These are phyloP conservation scores for Talaromyces sp. DNA, from an alignment of 2,329 filamentous ascomycete genomes.

Conservation along the genomic window DNA sequence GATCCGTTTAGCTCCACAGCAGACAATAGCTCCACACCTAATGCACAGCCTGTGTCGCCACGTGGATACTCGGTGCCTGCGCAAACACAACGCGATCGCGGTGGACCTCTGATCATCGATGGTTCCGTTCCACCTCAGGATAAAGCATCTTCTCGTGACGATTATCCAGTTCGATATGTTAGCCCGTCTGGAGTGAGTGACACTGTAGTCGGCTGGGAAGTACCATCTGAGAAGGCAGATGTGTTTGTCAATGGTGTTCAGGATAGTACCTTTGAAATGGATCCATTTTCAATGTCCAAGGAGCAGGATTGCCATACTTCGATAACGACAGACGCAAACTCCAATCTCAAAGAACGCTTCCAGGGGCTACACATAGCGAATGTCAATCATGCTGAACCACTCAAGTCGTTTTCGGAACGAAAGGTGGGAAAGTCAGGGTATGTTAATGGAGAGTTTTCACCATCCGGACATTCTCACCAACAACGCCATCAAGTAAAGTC, in stretches of 20 bases:
- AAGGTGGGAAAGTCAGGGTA: constrained; percentile 25
- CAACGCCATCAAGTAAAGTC: constrained; percentile 15
- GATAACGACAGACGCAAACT: constrained; percentile 1
- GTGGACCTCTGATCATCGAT: constrained; percentile 47
- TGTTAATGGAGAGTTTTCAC: constrained; percentile 9
- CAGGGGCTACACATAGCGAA: constrained; percentile 39
- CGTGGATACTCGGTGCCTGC: constrained; percentile 25
- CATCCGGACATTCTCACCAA: constrained; percentile 12
- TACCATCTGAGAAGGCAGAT: constrained; percentile 12
- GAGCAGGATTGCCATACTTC: constrained; percentile 26
- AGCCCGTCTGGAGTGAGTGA: constrained; percentile 10
- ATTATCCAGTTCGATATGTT: constrained; percentile 31
- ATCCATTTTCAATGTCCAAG: constrained; percentile 29
- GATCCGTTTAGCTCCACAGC: constrained; percentile 26
- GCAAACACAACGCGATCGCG: constrained; percentile 30
- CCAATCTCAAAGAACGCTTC: constrained; percentile 35
- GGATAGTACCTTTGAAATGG: constrained; percentile 36
- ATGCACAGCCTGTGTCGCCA: constrained; percentile 22
- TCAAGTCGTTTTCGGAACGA: constrained; percentile 23
- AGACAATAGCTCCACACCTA: constrained; percentile 26
- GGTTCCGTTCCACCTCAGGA: constrained; percentile 43
- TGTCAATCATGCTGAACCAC: constrained; percentile 21
- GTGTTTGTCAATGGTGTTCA: constrained; percentile 22
- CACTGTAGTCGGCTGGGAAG: constrained; percentile 13
- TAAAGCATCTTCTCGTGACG: constrained; percentile 26